These are phyloP conservation scores for Erythrophleum ivorense DNA, from an alignment of 331 rosid genomes.

Conservation along the genomic window DNA sequence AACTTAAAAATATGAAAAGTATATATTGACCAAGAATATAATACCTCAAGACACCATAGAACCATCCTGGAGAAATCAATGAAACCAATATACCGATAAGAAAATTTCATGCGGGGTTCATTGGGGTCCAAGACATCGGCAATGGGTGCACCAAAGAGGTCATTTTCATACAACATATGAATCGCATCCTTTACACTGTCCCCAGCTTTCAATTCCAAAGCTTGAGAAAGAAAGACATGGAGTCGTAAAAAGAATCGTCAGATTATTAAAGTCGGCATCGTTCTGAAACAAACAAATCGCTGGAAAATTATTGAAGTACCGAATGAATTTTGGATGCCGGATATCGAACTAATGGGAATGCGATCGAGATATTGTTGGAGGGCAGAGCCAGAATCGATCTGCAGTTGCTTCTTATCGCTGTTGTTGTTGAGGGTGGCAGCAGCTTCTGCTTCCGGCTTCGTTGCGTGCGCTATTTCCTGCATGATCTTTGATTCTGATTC, in stretches of 20 bases:
- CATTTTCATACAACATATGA: slow-evolving; percentile 48
- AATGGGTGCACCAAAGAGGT: slow-evolving; percentile 22
- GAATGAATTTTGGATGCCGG: slow-evolving; percentile 44
- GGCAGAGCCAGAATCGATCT: slow-evolving; percentile 55
- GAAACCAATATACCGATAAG: slow-evolving; percentile 20
- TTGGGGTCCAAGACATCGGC: not conserved
- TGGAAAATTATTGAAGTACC: slow-evolving; percentile 11
- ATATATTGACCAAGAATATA: not conserved
- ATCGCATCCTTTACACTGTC: slow-evolving; percentile 62
- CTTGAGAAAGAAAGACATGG: slow-evolving; percentile 32
- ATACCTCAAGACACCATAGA: slow-evolving; percentile 10
- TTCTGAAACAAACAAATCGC: slow-evolving; percentile 13
- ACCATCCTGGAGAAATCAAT: slow-evolving; percentile 20
- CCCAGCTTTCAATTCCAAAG: slow-evolving; percentile 62
- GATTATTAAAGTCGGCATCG: slow-evolving; percentile 3
- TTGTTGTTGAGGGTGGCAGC: slow-evolving; percentile 9
- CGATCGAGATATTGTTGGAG: slow-evolving; percentile 61
- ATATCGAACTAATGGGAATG: slow-evolving; percentile 54
- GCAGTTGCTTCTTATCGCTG: not conserved
- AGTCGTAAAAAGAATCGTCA: not conserved
- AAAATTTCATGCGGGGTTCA: slow-evolving; percentile 2
- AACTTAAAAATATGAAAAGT: not conserved
- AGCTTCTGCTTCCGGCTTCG: slow-evolving; percentile 17
- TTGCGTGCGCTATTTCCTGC: slow-evolving; percentile 33
- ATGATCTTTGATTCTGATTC: slow-evolving; percentile 21